Base-by-base conservation (phyloP, 495 filamentous ascomycete species). In the Neurospora terricola region DNA sequence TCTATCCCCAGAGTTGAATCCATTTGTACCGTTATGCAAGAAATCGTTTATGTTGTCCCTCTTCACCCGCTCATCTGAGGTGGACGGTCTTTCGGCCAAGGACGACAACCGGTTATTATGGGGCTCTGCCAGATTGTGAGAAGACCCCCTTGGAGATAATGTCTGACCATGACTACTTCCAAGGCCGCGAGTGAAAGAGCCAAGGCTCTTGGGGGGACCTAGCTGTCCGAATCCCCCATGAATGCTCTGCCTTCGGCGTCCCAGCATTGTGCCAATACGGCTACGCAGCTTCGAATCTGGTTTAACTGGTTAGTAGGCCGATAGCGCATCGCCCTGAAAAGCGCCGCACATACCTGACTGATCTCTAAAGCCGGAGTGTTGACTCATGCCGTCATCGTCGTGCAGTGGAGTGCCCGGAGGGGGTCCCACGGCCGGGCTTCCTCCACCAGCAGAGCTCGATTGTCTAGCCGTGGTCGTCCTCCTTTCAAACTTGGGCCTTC, bases 211-310 rank as follows among this genome's bases (percentile, higher is more conserved):
- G 69, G 83, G 75, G 36, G 83, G 78, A 10, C 86, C 77, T 42
- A 88, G 62, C 45, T 81, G 79, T 1, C 84, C 84, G 76, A 89
- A 83, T 1, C 84, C 84, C 12, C 83, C 86, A 68, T 88, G 86
- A 42, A 88, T 80, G 77, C 87, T 89, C 77, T 89, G 87, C 40
- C 87, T 85, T 74, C 91, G 83, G 14, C 91, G 84, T 59, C 89
- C 89, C 77, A 95, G 88, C 80, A 95, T 92, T n/a, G 92, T 95
- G 8, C 92, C 92, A 45, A 95, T 86, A 71, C 91, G 87, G 76
- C 90, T 90, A 14, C 93, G 83, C 82, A 85, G 72, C 70, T 84
- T 81, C 77, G 85, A 86, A 75, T 87, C 86, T 80, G 70, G 12
- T 66, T 66, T 7, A 34, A 11, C 18, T 48, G 30, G 27, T 66